phyloP scores from a whole-genome alignment of 371 early-diverging fungal species.

The Choanephora cucurbitarum region DNA sequence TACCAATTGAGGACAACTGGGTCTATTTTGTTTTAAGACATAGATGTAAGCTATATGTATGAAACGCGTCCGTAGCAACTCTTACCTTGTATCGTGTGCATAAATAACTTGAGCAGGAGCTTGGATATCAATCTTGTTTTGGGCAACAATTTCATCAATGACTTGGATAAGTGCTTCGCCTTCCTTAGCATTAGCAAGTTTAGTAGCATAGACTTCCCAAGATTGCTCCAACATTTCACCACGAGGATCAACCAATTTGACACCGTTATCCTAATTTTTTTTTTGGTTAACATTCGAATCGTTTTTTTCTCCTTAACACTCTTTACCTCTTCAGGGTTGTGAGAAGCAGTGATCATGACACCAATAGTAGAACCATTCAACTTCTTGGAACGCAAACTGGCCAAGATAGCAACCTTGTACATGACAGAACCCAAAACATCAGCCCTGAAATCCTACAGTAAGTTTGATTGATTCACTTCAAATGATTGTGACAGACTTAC shows the following conservation, averaged over 20 bases:
- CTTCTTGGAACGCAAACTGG: conserved; percentile 88
- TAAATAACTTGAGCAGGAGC: conserved; percentile 73
- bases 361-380: conserved; percentile 91
- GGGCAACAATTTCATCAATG: conserved; percentile 66
- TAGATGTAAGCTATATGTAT: background rate
- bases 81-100: conserved; percentile 92
- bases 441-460: conserved; percentile 59
- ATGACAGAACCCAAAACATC: conserved; percentile 87
- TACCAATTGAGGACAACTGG: conserved; percentile 86
- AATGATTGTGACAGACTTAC: conserved; percentile 40
- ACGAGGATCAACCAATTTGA: conserved; percentile 98
- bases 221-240: conserved; percentile 98
- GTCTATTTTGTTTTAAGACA: conserved; percentile 40
- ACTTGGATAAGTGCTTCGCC: conserved; percentile 66
- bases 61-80: conserved; percentile 2
- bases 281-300: too few relatives aligned
- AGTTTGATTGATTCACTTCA: conserved; percentile 1
- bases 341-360: conserved; percentile 99
- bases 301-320: too few relatives aligned
- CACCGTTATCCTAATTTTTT: conserved; percentile 98
- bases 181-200: conserved; percentile 87
- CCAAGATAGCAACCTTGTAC: conserved; percentile 93
- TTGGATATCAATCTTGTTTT: conserved; percentile 73
- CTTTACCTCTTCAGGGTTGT: conserved; percentile 90
- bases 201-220: conserved; percentile 96